These are phyloP conservation scores for Bruguiera sexangula DNA, from an alignment of 345 rosid genomes.

Conservation along the genomic window DNA sequence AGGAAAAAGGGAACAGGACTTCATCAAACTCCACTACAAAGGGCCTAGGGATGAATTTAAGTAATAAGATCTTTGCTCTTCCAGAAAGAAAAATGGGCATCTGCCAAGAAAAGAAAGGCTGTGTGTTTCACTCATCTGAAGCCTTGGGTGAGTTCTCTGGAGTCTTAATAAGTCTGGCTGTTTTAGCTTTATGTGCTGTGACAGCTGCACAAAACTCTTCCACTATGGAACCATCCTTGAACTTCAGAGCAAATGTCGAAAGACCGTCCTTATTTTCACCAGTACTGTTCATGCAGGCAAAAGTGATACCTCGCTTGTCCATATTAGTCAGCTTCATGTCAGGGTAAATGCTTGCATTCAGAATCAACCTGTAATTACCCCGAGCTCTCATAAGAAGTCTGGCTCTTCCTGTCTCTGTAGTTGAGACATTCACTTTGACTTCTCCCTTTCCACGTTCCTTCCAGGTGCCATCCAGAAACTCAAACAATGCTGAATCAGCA, in stretches of 20 bases:
- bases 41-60: conserved; percentile 12
- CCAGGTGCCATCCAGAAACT: conserved; percentile 70
- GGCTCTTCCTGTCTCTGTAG: conserved; percentile 50
- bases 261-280: conserved; percentile 56
- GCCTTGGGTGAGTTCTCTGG: conserved; percentile 76
- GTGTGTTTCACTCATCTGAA: conserved; percentile 21
- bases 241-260: conserved; percentile 78
- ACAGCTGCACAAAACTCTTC: conserved; percentile 65
- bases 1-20: conserved; percentile 22
- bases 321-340: conserved; percentile 90
- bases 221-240: conserved; percentile 62
- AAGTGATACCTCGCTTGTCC: conserved; percentile 91
- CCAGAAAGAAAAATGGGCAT: conserved; percentile 3
- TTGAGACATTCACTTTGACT: conserved; percentile 70
- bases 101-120: conserved; percentile 1
- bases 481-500: conserved; percentile 76
- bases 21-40: conserved; percentile 31
- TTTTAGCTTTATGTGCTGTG: conserved; percentile 47
- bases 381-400: conserved; percentile 88
- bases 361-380: conserved; percentile 83
- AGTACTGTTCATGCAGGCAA: conserved; percentile 74
- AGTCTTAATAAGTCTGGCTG: conserved; percentile 44
- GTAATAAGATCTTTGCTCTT: conserved; percentile 5
- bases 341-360: conserved; percentile 82
- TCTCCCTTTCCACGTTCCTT: conserved; percentile 99